Base-by-base conservation (phyloP, 2,329 filamentous ascomycete species). In the Penicillium sp. region DNA sequence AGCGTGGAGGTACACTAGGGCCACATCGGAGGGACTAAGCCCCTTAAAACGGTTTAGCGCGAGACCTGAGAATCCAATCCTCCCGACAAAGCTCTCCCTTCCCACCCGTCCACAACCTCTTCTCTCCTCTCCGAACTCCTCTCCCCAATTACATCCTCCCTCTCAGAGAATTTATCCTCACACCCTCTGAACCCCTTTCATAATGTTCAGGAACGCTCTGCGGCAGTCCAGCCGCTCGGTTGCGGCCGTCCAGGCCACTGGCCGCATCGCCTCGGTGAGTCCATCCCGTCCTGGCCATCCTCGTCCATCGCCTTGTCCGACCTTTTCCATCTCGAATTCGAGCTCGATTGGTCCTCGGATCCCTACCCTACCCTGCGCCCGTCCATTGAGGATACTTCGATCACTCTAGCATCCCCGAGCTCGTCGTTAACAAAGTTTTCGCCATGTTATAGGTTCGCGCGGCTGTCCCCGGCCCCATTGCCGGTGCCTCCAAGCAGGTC, bases 161-260 rank as follows among this genome's bases (percentile, higher is more conserved):
- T 64, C 70, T 70, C 68, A 74, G 71, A 72, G 71, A 71, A 73
- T 72, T 68, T 68, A 68, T 71, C 76, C 75, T 78, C 73, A 68
- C 67, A 74, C 71, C 69, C 73, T 74, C 71, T 73, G 70, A 72
- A 74, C 74, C 68, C 68, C 63, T 66, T 63, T 79, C 78, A 85
- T 80, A 83, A 97, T 98, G 93, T 96, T 97, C 87, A 91, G 93
- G 84, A 96, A 90, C 88, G 93, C 93, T 85, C 87, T 98, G 83
- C 88, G 93, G 85, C 92, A 96, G 86, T 96, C 92, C 81, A 90
- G 90, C 84, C 92, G 93, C 85, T 90, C 90, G 81, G 90, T 93
- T 82, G 90, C 91, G 84, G 91, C 91, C 83, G 87, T 96, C 84
- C 91, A 91, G 89, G 90, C 91, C 77, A 86, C 90, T 76, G 87